Base-by-base conservation (phyloP, 2,329 filamentous ascomycete species). In the Fusarium sp. region DNA sequence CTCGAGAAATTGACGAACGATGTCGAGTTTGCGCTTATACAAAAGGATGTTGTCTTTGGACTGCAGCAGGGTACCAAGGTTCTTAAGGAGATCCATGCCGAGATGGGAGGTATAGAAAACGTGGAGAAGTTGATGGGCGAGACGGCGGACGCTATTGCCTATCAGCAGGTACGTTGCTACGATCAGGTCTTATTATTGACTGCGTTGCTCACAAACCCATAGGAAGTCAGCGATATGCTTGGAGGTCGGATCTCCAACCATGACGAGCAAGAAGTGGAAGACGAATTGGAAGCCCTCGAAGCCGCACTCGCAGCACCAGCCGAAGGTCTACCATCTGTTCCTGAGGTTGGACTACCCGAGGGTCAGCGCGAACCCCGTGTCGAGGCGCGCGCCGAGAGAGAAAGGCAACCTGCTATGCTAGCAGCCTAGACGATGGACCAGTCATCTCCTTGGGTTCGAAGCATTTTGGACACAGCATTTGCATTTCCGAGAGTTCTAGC, bases 221-320 rank as follows among this genome's bases (percentile, higher is more conserved):
- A 97, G 92, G 95, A 99, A 83, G 87, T 99, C 72, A 96, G 91
- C 80, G 93, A 97, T 49, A 92, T 97, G 87, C 87, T 99, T 4
- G 92, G 90, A 33, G 92, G 92, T 14, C 89, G 90, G 72, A 94
- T 99, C 82, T 93, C 94, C 15, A 96, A 94, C 75, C 92, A 96
- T 74, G 96, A 99, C 79, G 96, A 99, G 79, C 95, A 98, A 75
- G 96, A 97, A 75, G 96, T 99, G 33, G 96, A 99, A 77, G 94
- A 97, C 75, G 96, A 99, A 81, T 83, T 99, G 52, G 93, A 92
- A 56, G 90, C 90, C 2, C 84, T 99, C 68, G 92, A 94, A 78
- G 76, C 78, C 63, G 78, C 81, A 55, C 59, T 81, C 30, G 51
- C 72, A 9, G 72, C 68, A 2, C 57, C 70, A 20, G 51, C 55